A percentile compares a stretch with the other conserved stretches of the same genome.
Evolutionary conservation across 2,329 filamentous ascomycete genomes (phyloP).

Genomic region (Ceratocystis diversiconidia): DNA sequence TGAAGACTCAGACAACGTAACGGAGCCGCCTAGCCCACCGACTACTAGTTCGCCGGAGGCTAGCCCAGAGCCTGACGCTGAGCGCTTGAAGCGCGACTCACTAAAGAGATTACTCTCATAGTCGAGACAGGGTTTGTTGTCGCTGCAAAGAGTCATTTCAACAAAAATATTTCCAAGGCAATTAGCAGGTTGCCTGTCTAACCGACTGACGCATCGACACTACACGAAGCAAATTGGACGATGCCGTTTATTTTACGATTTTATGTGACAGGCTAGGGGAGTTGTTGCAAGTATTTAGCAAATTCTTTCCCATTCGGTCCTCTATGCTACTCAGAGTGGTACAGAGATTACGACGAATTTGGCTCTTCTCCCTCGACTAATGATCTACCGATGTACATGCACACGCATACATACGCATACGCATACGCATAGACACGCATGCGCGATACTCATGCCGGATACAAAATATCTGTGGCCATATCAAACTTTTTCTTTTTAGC

Average conservation of each 20-base stretch:
- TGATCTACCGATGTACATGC: not conserved
- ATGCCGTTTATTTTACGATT: not conserved
- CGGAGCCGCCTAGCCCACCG: not conserved
- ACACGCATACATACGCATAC: slow-evolving; percentile 2
- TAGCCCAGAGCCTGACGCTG: not conserved
- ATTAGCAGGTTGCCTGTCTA: not conserved
- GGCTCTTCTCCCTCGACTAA: not conserved
- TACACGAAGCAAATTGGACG: not conserved
- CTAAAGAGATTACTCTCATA: not conserved
- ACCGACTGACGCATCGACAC: not conserved
- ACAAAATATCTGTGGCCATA: not conserved
- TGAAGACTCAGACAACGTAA: slow-evolving; percentile 20
- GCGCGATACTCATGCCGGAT: not conserved
- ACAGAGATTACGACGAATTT: not conserved
- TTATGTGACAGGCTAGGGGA: slow-evolving; percentile 3
- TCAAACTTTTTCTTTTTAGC: not conserved
- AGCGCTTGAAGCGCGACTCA: not conserved
- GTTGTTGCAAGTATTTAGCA: not conserved
- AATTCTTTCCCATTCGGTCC: not conserved
- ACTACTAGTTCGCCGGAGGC: not conserved
- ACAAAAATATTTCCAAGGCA: not conserved
- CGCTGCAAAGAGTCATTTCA: not conserved
- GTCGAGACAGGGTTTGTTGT: not conserved
- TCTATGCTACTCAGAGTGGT: not conserved
- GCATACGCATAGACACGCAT: not conserved